Evolutionary conservation across 306 rosid species (phyloP), one percentile per base, ranked within the genome.

Genomic region (Arachis stenosperma): DNA sequence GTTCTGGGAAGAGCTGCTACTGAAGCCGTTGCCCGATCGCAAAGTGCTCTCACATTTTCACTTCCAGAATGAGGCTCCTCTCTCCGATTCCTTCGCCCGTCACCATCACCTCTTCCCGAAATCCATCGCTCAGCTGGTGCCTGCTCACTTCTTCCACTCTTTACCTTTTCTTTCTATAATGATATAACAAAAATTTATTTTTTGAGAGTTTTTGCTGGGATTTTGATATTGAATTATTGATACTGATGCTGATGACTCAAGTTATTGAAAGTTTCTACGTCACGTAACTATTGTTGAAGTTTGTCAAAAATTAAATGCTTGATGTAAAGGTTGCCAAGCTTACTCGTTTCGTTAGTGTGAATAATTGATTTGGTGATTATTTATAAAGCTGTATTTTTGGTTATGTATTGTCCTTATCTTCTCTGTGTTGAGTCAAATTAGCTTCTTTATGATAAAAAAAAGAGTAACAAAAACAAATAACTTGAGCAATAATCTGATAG

Each of bases 61-160:
- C 66, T 91, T 94, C 81, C 84, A 79, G 66, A 88, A 70, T 77
- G 84, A 79, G 75, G 90, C 95, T 74, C 83, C 92, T 40, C 62
- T 67, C 80, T 30, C 83, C 54, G 79, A 79, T 57, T 81, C 90
- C 57, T 75, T 84, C 80, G 90, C 91, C 15, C 92, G 80, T 79
- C 95, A 94, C 72, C 96, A 94, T 78, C 96, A 86, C n/a, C 84
- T 94, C 58, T 94, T 94, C 77, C 97, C 99, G 47, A 94, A 94
- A 87, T 90, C 95, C 51, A 84, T 94, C 33, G 84, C 99, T 80
- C 97, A 94, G 76, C 84, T 94, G 96, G 96, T 93, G 73, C 40
- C 70, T 79, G 7, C 13, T 22, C 57, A 14, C 22, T 52, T 52
- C 22, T 14, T 52, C 7, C 15, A 11, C 15, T 50, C 6, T 46